Conservation (phyloP, 257 asterid genomes). For the Sherardia arvensis region DNA sequence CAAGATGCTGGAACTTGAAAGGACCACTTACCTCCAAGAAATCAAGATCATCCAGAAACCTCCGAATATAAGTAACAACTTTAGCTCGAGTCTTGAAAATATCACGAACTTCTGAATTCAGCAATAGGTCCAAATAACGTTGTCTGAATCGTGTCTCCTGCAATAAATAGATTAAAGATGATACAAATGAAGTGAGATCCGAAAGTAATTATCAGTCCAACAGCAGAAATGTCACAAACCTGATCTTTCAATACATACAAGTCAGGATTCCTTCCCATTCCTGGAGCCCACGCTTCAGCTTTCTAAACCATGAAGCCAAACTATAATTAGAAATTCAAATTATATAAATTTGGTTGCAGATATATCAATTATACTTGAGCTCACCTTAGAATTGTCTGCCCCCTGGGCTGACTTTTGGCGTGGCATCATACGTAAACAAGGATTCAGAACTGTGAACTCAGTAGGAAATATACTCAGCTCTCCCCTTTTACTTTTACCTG, state of each 20-base stretch:
- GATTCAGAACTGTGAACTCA: slow-evolving; percentile 52
- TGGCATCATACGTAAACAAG: slow-evolving; percentile 90
- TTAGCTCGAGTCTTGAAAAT: slow-evolving; percentile 71
- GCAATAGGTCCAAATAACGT: slow-evolving; percentile 77
- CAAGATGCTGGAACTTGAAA: too few relatives aligned
- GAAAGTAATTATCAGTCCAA: too few relatives aligned
- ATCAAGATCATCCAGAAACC: slow-evolving; percentile 51
- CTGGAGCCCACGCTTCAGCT: slow-evolving; percentile 64
- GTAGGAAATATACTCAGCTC: slow-evolving; percentile 84
- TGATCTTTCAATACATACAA: slow-evolving; percentile 66
- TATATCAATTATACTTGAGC: background rate
- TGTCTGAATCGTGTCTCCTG: slow-evolving; percentile 93
- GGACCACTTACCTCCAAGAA: slow-evolving; percentile 94
- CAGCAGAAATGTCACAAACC: too few relatives aligned
- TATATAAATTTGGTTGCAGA: background rate
- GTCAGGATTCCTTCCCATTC: slow-evolving; percentile 61
- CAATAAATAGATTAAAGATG: too few relatives aligned
- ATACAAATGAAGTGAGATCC: too few relatives aligned
- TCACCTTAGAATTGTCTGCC: slow-evolving; percentile 45
- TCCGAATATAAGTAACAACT: slow-evolving; percentile 50
- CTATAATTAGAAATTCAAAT: background rate
- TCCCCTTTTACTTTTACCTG: slow-evolving; percentile 80
- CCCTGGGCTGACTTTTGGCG: slow-evolving; percentile 49
- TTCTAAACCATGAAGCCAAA: slow-evolving; percentile 24
- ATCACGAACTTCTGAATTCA: slow-evolving; percentile 63